These are phyloP conservation scores for Candida tunisiensis DNA, from an alignment of 1,139 yeast genomes.

Conservation along the genomic window DNA sequence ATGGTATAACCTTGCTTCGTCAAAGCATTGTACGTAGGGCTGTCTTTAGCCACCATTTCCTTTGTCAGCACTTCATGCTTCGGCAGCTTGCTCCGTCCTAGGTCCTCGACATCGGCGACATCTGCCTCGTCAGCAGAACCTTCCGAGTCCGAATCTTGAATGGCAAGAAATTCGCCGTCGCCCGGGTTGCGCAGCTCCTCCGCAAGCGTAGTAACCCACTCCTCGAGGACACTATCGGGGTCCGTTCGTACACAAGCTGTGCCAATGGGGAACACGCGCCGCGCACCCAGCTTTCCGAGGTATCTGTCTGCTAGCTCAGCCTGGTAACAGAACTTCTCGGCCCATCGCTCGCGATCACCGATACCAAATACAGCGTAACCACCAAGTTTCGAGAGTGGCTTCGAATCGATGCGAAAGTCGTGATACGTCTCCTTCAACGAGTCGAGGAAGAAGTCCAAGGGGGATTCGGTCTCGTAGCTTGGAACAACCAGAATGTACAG, in stretches of 20 bases:
- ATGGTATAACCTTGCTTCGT: slow-evolving; percentile 90
- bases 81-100: slow-evolving; percentile 31
- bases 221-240: slow-evolving; percentile 41
- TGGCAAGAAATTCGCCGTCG: slow-evolving; percentile 23
- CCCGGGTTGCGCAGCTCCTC: slow-evolving; percentile 48
- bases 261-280: slow-evolving; percentile 76
- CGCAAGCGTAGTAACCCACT: slow-evolving; percentile 50
- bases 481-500: slow-evolving; percentile 71
- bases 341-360: slow-evolving; percentile 84
- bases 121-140: slow-evolving; percentile 30
- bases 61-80: slow-evolving; percentile 22
- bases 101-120: slow-evolving; percentile 75
- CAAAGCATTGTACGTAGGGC: slow-evolving; percentile 77
- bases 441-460: slow-evolving; percentile 75
- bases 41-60: slow-evolving; percentile 79
- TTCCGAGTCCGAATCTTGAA: slow-evolving; percentile 29
- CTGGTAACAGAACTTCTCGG: slow-evolving; percentile 70
- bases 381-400: slow-evolving; percentile 43
- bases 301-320: slow-evolving; percentile 60
- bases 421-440: slow-evolving; percentile 64
- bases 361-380: slow-evolving; percentile 81
- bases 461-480: slow-evolving; percentile 85
- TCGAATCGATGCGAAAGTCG: slow-evolving; percentile 75
- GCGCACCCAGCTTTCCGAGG: slow-evolving; percentile 69
- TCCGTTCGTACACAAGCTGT: slow-evolving; percentile 64